A percentile compares a stretch with the other conserved stretches of the same genome.
Conservation (phyloP, 2,329 filamentous ascomycete genomes). For the Diaporthe citrichinensis region DNA sequence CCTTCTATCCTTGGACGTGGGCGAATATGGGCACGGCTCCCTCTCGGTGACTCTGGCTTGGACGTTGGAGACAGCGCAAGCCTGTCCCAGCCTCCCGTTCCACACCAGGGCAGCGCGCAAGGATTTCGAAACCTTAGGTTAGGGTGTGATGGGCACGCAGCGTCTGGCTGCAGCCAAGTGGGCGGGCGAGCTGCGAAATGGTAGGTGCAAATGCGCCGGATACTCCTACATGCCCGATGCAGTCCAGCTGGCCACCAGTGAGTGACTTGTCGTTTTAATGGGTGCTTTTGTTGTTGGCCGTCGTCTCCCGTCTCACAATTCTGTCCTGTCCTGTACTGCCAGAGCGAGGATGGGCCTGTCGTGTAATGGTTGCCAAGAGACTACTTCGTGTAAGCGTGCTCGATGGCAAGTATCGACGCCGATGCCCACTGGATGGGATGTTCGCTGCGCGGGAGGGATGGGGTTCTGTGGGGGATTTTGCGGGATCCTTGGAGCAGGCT, state of each 20-base stretch:
- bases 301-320: neutral
- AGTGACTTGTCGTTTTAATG: neutral
- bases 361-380: slow-evolving; percentile 14
- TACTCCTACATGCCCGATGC: slow-evolving; percentile 2
- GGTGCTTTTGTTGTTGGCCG: neutral
- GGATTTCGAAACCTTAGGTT: slow-evolving; percentile 20
- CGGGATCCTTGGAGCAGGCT: slow-evolving; percentile 9
- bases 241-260: neutral
- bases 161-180: neutral
- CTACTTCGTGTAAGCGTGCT: slow-evolving; percentile 7
- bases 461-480: slow-evolving; percentile 14
- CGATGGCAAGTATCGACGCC: neutral
- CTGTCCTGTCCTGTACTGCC: neutral
- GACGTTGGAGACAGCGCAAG: slow-evolving; percentile 24
- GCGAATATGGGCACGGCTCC: slow-evolving; percentile 15
- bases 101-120: slow-evolving; percentile 18
- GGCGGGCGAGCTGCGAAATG: neutral
- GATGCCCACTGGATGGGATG: slow-evolving; percentile 21
- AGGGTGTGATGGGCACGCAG: neutral
- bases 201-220: slow-evolving; percentile 2
- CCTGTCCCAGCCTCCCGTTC: slow-evolving; percentile 31
- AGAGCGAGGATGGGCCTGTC: slow-evolving; percentile 10
- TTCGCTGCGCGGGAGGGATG: slow-evolving; percentile 22
- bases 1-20: neutral
- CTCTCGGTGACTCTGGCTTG: slow-evolving; percentile 15